phyloP scores from a whole-genome alignment of 2,329 filamentous ascomycete species.

The Alternaria ethzedia region DNA sequence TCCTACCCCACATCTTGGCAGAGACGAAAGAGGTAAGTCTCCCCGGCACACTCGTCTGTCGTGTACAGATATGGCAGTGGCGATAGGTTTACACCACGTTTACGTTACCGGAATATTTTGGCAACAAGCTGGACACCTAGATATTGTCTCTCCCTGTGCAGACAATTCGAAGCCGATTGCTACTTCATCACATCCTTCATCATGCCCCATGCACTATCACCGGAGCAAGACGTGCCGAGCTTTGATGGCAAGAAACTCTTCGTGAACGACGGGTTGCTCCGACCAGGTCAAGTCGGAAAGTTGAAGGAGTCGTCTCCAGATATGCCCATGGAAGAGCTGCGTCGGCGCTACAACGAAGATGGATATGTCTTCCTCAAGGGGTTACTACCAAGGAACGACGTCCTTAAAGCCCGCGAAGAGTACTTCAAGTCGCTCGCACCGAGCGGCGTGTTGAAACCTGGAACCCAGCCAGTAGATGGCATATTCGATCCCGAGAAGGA shows the following conservation, averaged over 20 bases:
- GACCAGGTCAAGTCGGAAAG: constrained; percentile 51
- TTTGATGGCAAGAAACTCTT: constrained; percentile 43
- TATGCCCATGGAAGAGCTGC: constrained; percentile 57
- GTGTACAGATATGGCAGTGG: background rate
- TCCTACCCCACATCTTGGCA: constrained; percentile 26
- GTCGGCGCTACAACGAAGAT: constrained; percentile 55
- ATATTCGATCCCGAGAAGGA: constrained; percentile 58
- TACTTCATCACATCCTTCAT: background rate
- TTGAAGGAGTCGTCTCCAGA: constrained; percentile 53
- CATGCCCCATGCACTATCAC: constrained; percentile 45
- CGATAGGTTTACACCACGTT: background rate
- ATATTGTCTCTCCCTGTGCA: background rate
- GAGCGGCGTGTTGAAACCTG: constrained; percentile 63
- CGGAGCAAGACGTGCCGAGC: constrained; percentile 29
- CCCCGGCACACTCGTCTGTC: constrained; percentile 4
- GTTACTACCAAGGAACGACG: constrained; percentile 60
- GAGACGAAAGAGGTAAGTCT: constrained; percentile 20
- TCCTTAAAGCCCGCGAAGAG: constrained; percentile 57
- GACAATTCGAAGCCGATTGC: background rate
- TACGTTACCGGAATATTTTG: background rate
- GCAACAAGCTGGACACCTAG: background rate
- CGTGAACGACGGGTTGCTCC: constrained; percentile 57
- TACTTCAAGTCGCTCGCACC: constrained; percentile 63
- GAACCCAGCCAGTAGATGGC: constrained; percentile 59
- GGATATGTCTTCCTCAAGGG: constrained; percentile 65